Percentiles rank a stretch among this genome's conserved stretches.
Evolutionary conservation across 495 filamentous ascomycete genomes (phyloP).

Genomic region (Hypoxylon fuscum): DNA sequence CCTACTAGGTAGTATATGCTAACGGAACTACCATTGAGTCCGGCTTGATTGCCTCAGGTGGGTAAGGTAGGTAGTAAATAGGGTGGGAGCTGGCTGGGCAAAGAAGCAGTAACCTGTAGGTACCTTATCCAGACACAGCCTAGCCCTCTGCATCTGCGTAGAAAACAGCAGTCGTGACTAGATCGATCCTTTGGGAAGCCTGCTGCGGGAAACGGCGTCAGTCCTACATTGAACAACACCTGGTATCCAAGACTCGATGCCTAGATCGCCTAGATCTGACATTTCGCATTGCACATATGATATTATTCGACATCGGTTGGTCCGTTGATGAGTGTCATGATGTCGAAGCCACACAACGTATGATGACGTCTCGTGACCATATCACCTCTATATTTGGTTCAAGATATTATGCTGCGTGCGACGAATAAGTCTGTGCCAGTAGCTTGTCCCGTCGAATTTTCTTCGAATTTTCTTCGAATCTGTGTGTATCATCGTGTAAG

Average conservation of each 20-base stretch:
- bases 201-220: constrained; percentile 15
- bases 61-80: no score
- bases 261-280: no score
- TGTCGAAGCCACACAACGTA: constrained; percentile 22
- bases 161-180: no score
- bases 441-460: not conserved
- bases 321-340: constrained; percentile 25
- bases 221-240: no score
- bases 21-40: no score
- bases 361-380: constrained; percentile 27
- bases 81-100: no score
- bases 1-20: not conserved
- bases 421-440: no score
- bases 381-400: not conserved
- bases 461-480: not conserved
- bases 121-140: no score
- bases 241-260: no score
- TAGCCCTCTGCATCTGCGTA: no score
- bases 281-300: constrained; percentile 8
- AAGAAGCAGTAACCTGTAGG: no score
- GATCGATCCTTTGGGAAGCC: constrained; percentile 12
- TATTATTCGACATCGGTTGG: not conserved
- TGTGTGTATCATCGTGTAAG: not conserved
- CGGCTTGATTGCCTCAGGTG: no score
- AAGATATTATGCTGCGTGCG: not conserved